Evolutionary conservation across 768 basidiomycete genomes (phyloP).

Genomic region (Suillus plorans): DNA sequence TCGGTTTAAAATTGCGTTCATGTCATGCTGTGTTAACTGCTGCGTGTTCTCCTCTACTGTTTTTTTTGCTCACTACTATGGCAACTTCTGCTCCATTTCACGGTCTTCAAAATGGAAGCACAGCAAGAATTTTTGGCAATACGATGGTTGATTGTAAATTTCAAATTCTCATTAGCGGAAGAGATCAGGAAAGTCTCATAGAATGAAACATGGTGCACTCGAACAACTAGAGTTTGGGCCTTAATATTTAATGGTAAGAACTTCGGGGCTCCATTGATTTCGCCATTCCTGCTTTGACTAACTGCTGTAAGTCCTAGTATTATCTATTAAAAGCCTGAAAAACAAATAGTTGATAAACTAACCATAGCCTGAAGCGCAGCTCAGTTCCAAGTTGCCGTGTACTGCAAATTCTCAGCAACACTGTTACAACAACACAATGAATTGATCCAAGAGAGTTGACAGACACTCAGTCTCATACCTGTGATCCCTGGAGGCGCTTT

Average conservation of each 20-base stretch:
- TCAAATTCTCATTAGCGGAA: background rate
- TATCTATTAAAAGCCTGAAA: no score
- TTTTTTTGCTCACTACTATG: no score
- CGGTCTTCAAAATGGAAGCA: no score
- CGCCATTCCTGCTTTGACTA: slow-evolving; percentile 5
- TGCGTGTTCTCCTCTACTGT: no score
- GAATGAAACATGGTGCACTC: background rate
- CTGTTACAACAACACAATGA: slow-evolving; percentile 12
- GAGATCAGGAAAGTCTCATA: no score
- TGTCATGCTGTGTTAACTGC: no score
- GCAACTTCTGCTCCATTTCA: no score
- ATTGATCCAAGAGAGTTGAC: background rate
- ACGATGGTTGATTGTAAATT: background rate
- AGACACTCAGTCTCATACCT: slow-evolving; percentile 49
- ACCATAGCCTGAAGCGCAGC: slow-evolving; percentile 51
- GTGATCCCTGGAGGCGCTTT: slow-evolving; percentile 78
- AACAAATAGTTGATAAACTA: slow-evolving; percentile 15
- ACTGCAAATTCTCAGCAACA: slow-evolving; percentile 49
- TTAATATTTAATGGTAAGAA: slow-evolving; percentile 3
- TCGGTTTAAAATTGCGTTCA: no score
- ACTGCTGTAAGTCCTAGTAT: slow-evolving; percentile 12
- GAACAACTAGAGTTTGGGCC: background rate
- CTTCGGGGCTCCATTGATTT: slow-evolving; percentile 4
- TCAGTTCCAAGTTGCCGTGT: slow-evolving; percentile 58
- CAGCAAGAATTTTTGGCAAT: no score